Evolutionary conservation across 805 yeast genomes (phyloP).

Genomic region (Ogataea pilisensis): DNA sequence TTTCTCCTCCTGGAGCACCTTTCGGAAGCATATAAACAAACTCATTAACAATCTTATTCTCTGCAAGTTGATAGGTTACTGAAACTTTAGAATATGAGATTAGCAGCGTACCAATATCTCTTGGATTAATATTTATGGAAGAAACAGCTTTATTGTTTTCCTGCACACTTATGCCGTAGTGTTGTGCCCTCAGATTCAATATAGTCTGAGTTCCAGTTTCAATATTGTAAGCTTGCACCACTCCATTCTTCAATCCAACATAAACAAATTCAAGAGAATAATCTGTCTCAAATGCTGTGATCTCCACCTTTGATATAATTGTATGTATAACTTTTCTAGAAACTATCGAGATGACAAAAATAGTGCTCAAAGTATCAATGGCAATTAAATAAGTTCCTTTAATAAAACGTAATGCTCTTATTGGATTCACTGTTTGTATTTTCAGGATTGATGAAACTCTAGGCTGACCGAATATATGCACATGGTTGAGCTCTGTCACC

Average conservation of each 20-base stretch:
- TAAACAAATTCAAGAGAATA: conserved; percentile 87
- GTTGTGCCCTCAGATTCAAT: conserved; percentile 65
- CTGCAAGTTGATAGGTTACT: conserved; percentile 61
- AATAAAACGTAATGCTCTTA: conserved; percentile 59
- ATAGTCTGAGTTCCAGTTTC: conserved; percentile 71
- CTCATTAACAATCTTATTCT: conserved; percentile 50
- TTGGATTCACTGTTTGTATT: conserved; percentile 44
- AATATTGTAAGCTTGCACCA: conserved; percentile 68
- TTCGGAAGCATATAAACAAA: conserved; percentile 62
- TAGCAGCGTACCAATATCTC: conserved; percentile 77
- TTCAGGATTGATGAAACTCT: conserved; percentile 69
- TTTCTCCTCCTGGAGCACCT: conserved; percentile 71
- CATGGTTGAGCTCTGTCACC: conserved; percentile 63
- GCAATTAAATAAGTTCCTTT: conserved; percentile 81
- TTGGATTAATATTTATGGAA: conserved; percentile 75
- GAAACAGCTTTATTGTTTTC: conserved; percentile 52
- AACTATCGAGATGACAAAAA: conserved; percentile 68
- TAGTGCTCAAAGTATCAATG: conserved; percentile 53
- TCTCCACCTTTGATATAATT: conserved; percentile 57
- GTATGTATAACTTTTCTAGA: conserved; percentile 57
- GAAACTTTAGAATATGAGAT: conserved; percentile 70
- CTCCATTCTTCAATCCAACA: conserved; percentile 76
- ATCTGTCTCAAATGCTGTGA: conserved; percentile 72
- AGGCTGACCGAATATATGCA: conserved; percentile 81
- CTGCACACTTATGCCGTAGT: conserved; percentile 55